Percentiles rank a stretch among this genome's conserved stretches.
Conservation (phyloP, 441 rosid species). For the Gossypium lobatum region DNA sequence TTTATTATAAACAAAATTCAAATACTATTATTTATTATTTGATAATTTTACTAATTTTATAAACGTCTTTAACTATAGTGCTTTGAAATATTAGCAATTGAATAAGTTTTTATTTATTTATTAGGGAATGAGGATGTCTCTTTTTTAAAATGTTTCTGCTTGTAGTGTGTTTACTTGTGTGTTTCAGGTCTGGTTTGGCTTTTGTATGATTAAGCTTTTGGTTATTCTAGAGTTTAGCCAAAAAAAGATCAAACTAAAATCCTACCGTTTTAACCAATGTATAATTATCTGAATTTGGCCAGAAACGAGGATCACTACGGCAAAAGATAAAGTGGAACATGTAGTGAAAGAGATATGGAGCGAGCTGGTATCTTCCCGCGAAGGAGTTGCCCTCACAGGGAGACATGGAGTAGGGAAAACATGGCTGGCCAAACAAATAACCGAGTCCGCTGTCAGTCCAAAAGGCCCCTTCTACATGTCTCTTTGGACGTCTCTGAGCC, state of each 20-base stretch:
- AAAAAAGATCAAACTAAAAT: background rate
- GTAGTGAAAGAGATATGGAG: background rate
- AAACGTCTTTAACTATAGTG: too few species aligned
- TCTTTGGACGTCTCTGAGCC: constrained; percentile 31
- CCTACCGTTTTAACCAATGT: background rate
- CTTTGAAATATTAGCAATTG: too few species aligned
- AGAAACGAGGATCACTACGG: background rate
- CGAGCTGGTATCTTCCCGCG: accelerated
- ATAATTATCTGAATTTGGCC: background rate
- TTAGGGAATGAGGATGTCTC: too few species aligned
- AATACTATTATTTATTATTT: too few species aligned
- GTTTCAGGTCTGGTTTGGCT: too few species aligned
- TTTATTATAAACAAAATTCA: too few species aligned
- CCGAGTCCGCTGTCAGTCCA: background rate
- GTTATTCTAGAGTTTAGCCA: too few species aligned
- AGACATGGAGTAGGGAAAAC: constrained; percentile 48
- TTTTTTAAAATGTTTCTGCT: too few species aligned
- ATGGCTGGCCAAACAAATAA: constrained; percentile 33
- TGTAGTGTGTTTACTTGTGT: too few species aligned
- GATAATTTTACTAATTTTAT: too few species aligned
- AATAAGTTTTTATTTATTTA: too few species aligned
- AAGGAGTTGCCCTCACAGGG: constrained; percentile 24
- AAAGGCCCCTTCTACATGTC: constrained; percentile 12
- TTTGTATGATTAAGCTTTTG: too few species aligned
- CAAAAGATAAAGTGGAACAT: background rate